These are phyloP conservation scores for Lathyrus tuberosus DNA, from an alignment of 306 rosid genomes.

Conservation along the genomic window DNA sequence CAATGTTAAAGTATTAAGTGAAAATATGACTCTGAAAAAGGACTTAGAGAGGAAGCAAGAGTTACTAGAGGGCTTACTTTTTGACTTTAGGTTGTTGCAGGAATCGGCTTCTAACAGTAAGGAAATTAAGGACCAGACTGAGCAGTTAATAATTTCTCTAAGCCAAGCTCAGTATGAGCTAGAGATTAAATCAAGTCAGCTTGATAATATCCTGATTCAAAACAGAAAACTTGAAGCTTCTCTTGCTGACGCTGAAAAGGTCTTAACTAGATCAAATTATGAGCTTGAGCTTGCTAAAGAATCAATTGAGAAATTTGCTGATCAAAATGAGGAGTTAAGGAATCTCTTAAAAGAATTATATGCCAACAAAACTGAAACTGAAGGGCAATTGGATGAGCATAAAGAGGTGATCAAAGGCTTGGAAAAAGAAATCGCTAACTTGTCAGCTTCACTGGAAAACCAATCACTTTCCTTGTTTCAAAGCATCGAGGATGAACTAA, in stretches of 20 bases:
- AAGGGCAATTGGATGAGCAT: slow-evolving; percentile 70
- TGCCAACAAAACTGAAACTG: slow-evolving; percentile 60
- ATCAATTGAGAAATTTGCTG: slow-evolving; percentile 50
- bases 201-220: slow-evolving; percentile 57
- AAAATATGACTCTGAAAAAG: slow-evolving; percentile 62
- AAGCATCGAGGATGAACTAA: slow-evolving; percentile 67
- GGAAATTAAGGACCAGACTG: slow-evolving; percentile 79
- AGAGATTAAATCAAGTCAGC: slow-evolving; percentile 64
- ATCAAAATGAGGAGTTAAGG: slow-evolving; percentile 70
- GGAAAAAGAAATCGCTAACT: slow-evolving; percentile 76
- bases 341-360: slow-evolving; percentile 64
- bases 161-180: slow-evolving; percentile 69
- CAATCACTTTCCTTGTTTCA: slow-evolving; percentile 58
- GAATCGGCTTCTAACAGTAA: slow-evolving; percentile 79
- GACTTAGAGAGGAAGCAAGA: slow-evolving; percentile 77
- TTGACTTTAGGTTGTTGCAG: slow-evolving; percentile 88
- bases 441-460: slow-evolving; percentile 63
- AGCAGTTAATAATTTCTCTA: slow-evolving; percentile 59
- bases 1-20: slow-evolving; percentile 46
- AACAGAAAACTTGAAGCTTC: slow-evolving; percentile 61
- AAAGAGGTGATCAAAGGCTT: slow-evolving; percentile 74
- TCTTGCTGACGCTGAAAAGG: slow-evolving; percentile 63
- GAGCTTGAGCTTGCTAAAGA: slow-evolving; percentile 70
- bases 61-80: slow-evolving; percentile 82
- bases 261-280: slow-evolving; percentile 58